Conservation (phyloP, 495 filamentous ascomycete species). For the Aspergillus sclerotiicarbonarius region DNA sequence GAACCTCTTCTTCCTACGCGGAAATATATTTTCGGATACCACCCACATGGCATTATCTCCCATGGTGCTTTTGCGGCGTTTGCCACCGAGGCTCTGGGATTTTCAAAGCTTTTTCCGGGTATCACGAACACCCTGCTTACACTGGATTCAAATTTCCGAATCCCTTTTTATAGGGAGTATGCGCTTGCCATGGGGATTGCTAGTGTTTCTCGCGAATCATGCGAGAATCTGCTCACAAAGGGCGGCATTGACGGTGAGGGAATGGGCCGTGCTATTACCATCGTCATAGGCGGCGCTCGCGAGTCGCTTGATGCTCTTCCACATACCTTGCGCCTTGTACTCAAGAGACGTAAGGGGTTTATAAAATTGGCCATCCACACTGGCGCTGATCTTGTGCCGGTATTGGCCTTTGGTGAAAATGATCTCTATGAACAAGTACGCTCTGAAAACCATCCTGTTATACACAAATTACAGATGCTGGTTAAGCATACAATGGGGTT, state of each 20-base stretch:
- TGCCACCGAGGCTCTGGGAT: slow-evolving; percentile 85
- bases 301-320: slow-evolving; percentile 89
- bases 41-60: slow-evolving; percentile 95
- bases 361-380: slow-evolving; percentile 88
- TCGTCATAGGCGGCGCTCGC: slow-evolving; percentile 88
- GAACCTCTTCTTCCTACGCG: slow-evolving; percentile 69
- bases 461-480: slow-evolving; percentile 75
- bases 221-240: slow-evolving; percentile 76
- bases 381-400: slow-evolving; percentile 88
- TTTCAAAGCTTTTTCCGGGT: slow-evolving; percentile 87
- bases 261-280: slow-evolving; percentile 95
- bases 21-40: slow-evolving; percentile 98
- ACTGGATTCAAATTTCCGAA: slow-evolving; percentile 85
- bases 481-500: slow-evolving; percentile 87
- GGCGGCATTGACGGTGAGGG: slow-evolving; percentile 78
- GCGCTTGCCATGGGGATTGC: slow-evolving; percentile 80
- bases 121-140: slow-evolving; percentile 91
- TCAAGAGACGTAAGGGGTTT: slow-evolving; percentile 85
- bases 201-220: slow-evolving; percentile 86
- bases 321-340: slow-evolving; percentile 66
- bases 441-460: slow-evolving; percentile 63
- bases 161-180: slow-evolving; percentile 93
- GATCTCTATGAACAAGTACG: slow-evolving; percentile 88
- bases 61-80: slow-evolving; percentile 94
- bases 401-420: slow-evolving; percentile 91